These are phyloP conservation scores for Rhodotorula babjevae DNA, from an alignment of 768 basidiomycete species.

Conservation along the genomic window DNA sequence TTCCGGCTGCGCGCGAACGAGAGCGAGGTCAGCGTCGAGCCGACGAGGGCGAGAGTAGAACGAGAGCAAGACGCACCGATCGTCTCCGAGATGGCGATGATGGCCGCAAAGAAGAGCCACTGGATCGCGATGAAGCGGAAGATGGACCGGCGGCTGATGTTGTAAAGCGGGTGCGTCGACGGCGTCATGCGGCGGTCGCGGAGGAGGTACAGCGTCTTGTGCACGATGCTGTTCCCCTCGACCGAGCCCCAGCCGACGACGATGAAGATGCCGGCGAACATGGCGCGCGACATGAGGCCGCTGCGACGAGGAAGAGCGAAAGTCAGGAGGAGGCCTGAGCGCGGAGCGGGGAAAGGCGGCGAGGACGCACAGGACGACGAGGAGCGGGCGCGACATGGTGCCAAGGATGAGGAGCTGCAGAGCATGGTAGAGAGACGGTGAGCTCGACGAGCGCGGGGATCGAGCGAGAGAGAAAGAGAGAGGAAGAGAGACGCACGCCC, in stretches of 20 bases:
- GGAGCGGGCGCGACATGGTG: constrained; percentile 72
- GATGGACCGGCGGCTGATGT: constrained; percentile 69
- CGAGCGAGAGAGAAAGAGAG: too few relatives aligned
- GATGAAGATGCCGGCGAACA: constrained; percentile 38
- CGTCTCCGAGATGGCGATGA: constrained; percentile 86
- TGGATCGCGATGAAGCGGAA: constrained; percentile 68
- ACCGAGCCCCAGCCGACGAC: constrained; percentile 79
- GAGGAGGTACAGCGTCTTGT: constrained; percentile 72
- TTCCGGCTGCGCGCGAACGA: constrained; percentile 58
- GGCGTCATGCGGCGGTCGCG: constrained; percentile 64
- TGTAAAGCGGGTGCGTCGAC: constrained; percentile 61
- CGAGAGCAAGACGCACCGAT: constrained; percentile 55
- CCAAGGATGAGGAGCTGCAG: constrained; percentile 54
- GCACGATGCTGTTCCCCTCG: constrained; percentile 72
- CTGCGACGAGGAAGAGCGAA: constrained; percentile 4
- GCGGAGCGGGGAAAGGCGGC: not conserved
- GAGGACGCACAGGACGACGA: constrained; percentile 58
- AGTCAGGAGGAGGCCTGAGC: too few relatives aligned
- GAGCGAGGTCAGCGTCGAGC: not conserved
- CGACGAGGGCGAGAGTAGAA: not conserved
- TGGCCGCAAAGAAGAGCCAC: constrained; percentile 75
- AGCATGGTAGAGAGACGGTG: too few relatives aligned
- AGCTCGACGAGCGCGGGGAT: too few relatives aligned
- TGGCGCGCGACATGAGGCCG: constrained; percentile 68
- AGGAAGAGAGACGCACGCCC: constrained; percentile 56